Conservation (phyloP, 371 early-diverging fungal genomes). For the Mortierella sp. region DNA sequence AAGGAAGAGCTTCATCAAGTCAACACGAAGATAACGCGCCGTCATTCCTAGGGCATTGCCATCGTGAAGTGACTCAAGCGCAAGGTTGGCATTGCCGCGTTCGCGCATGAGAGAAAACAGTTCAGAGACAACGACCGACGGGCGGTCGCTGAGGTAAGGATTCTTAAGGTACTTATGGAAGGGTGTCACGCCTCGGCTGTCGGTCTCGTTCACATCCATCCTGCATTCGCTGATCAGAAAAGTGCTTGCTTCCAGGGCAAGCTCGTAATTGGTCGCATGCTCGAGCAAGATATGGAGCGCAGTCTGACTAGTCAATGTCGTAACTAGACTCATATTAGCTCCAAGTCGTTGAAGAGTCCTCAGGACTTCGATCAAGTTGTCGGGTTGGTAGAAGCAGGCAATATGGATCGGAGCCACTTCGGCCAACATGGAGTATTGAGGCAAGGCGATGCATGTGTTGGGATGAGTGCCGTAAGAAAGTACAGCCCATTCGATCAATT, state of each 20-base stretch:
- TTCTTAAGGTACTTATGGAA: constrained; percentile 53
- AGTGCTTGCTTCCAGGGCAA: constrained; percentile 32
- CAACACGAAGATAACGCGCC: constrained; percentile 41
- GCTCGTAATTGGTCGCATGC: constrained; percentile 32
- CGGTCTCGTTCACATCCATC: constrained; percentile 40
- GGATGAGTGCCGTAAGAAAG: constrained; percentile 25
- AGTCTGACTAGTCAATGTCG: constrained; percentile 38
- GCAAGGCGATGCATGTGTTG: constrained; percentile 29
- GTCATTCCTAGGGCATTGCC: constrained; percentile 48
- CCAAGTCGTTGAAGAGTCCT: constrained; percentile 35
- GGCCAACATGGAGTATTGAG: constrained; percentile 43
- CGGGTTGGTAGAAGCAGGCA: constrained; percentile 48
- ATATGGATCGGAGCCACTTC: constrained; percentile 47
- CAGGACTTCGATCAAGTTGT: constrained; percentile 32
- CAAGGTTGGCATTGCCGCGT: constrained; percentile 35
- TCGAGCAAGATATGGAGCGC: constrained; percentile 49
- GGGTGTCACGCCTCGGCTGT: constrained; percentile 45
- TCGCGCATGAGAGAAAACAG: constrained; percentile 40
- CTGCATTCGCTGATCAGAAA: constrained; percentile 43
- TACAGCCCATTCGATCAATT: constrained; percentile 37
- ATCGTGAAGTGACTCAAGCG: constrained; percentile 33
- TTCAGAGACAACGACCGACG: constrained; percentile 45
- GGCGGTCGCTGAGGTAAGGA: constrained; percentile 30
- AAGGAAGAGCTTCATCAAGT: constrained; percentile 40
- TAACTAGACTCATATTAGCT: constrained; percentile 38